Conservation (phyloP, 2,329 filamentous ascomycete genomes). For the Pseudomassariella vexata region DNA sequence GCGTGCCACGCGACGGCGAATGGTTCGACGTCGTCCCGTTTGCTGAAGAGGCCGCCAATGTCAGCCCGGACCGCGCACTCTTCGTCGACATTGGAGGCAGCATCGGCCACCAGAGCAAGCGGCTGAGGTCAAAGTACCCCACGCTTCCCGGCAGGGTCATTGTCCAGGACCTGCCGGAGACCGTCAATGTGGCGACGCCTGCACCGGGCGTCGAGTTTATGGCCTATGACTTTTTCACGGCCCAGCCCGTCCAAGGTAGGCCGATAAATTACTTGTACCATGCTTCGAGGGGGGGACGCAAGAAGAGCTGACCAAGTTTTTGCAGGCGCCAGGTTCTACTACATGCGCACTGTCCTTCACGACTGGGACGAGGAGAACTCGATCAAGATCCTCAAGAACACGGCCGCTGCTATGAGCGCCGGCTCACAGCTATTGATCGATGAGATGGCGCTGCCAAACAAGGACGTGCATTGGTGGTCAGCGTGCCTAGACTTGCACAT, state of each 20-base stretch:
- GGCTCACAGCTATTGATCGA: conserved; percentile 14
- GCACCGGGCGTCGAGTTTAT: no score
- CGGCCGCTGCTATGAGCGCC: conserved; percentile 8
- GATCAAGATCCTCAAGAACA: conserved; percentile 6
- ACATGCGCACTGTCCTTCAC: conserved; percentile 12
- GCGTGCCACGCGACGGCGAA: background rate
- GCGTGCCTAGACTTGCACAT: conserved; percentile 13
- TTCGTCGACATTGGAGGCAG: conserved; percentile 1
- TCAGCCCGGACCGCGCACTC: background rate
- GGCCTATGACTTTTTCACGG: conserved; percentile 1
- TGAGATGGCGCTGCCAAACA: conserved; percentile 14
- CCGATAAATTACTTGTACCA: no score
- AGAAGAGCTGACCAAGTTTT: no score
- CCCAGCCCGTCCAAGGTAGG: conserved; percentile 1
- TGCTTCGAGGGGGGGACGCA: no score
- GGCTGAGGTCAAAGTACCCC: background rate
- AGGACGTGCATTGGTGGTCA: background rate
- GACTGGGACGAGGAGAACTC: conserved; percentile 10
- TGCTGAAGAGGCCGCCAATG: background rate
- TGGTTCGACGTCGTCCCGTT: background rate
- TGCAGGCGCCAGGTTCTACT: conserved; percentile 16
- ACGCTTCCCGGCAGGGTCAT: background rate
- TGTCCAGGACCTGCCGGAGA: background rate
- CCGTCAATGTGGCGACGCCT: background rate
- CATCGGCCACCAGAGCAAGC: background rate